Evolutionary conservation across 352 stramenopile species (phyloP).

Genomic region (Phytophthora rubi): DNA sequence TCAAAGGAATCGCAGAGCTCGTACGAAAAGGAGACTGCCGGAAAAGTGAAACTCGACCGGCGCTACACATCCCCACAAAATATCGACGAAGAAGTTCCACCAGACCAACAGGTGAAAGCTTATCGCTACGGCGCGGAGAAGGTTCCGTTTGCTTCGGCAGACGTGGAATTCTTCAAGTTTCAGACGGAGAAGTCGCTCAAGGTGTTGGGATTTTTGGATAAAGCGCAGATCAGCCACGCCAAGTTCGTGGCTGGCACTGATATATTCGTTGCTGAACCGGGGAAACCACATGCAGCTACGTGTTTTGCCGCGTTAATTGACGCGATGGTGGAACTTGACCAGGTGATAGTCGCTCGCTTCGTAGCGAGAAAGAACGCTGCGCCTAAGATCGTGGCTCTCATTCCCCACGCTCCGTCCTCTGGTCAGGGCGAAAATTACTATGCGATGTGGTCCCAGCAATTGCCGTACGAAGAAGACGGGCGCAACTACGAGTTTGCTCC

Average conservation of each 20-base stretch:
- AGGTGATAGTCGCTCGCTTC: constrained; percentile 81
- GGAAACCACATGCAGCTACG: constrained; percentile 65
- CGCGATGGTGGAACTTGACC: constrained; percentile 65
- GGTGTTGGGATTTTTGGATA: constrained; percentile 74
- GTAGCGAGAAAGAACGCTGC: constrained; percentile 78
- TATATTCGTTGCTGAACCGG: constrained; percentile 78
- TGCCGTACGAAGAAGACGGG: constrained; percentile 84
- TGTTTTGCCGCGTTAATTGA: constrained; percentile 69
- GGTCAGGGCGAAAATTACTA: constrained; percentile 57
- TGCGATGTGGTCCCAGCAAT: constrained; percentile 73
- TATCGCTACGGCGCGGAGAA: constrained; percentile 83
- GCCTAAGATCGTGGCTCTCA: constrained; percentile 76
- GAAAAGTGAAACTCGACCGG: constrained; percentile 79
- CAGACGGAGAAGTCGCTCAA: constrained; percentile 82
- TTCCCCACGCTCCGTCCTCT: constrained; percentile 53
- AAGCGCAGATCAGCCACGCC: constrained; percentile 47
- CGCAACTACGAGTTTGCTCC: constrained; percentile 81
- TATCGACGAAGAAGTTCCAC: constrained; percentile 73
- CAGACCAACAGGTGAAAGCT: constrained; percentile 78
- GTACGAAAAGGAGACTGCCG: constrained; percentile 59
- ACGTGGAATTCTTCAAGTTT: constrained; percentile 86
- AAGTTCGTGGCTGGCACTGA: constrained; percentile 75
- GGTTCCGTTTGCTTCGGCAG: constrained; percentile 81
- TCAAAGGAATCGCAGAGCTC: constrained; percentile 75
- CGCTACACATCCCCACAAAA: constrained; percentile 72